Base-by-base conservation (phyloP, 805 yeast species). In the Hanseniaspora opuntiae region DNA sequence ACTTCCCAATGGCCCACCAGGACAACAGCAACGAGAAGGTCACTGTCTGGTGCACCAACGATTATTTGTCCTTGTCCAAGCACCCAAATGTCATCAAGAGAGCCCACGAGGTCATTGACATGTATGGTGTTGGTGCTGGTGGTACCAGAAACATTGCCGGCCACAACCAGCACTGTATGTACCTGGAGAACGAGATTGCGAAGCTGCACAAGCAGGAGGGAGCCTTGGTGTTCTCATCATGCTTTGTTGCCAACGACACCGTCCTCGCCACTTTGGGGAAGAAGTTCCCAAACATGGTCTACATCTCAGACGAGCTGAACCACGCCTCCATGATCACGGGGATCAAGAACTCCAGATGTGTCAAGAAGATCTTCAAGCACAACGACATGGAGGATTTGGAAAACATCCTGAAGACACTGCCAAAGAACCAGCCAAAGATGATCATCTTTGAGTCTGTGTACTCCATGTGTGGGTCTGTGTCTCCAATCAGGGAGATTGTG, bases 141-240 rank as follows among this genome's bases (percentile, higher is more conserved):
- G 99, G 99, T 61, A 93, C 99, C 47, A 78, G 99, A 65, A 93
- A 93, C 71, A 93, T 93, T 67, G 98, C 99, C 1, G 99, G 99
- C 57, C 98, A 93, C 68, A 93, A 93, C 68, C 68, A 72, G 56
- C 90, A 84, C 62, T 95, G 97, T n/a, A 79, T 93, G 63, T 75
- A 74, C 59, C 76, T 93, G 63, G 99, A 93, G 69, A 72, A 84
- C 22, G 89, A 86, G 62, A 65, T 87, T 48, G 97, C 98, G 20
- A 81, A 87, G 41, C 76, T 93, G 61, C 97, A 93, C 71, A 84
- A 86, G 67, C 94, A 89, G 66, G 96, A 86, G 61, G 96, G 90
- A 24, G 96, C 97, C 0, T 74, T 93, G 61, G 97, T 88, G 6
- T 93, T 93, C 60, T 82, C 95, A 4, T 89, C 97, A 11, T 93